Percentiles rank a stretch among this genome's conserved stretches.
Evolutionary conservation across 208 protist genomes (phyloP).

Genomic region (Wallacemonas sp.): DNA sequence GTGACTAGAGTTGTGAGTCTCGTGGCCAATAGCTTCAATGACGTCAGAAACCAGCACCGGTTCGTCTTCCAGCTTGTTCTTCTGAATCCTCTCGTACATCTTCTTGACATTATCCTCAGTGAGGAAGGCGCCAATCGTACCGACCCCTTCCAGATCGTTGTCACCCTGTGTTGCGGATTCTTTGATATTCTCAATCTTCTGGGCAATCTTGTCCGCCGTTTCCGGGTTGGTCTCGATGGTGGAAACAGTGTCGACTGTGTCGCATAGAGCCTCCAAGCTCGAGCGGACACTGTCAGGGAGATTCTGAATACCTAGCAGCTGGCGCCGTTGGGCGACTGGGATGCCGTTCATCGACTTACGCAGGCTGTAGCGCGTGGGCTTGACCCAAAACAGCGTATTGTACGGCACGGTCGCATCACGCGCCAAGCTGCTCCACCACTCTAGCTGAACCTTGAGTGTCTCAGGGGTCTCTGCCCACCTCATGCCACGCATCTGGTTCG

Average conservation of each 20-base stretch:
- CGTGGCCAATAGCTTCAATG: conserved; percentile 79
- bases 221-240: conserved; percentile 53
- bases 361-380: conserved; percentile 83
- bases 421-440: conserved; percentile 83
- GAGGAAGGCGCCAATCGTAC: conserved; percentile 70
- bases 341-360: conserved; percentile 82
- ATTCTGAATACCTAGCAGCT: conserved; percentile 88
- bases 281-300: conserved; percentile 75
- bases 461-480: conserved; percentile 83
- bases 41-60: conserved; percentile 77
- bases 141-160: conserved; percentile 64
- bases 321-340: conserved; percentile 75
- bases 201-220: conserved; percentile 66
- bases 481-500: conserved; percentile 85
- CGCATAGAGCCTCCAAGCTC: conserved; percentile 83
- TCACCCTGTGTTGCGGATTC: conserved; percentile 79
- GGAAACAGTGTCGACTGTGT: conserved; percentile 69
- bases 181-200: conserved; percentile 77
- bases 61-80: conserved; percentile 77
- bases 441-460: conserved; percentile 81
- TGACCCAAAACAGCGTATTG: conserved; percentile 90
- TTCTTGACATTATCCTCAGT: conserved; percentile 77
- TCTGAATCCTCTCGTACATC: conserved; percentile 77
- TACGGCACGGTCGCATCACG: conserved; percentile 81
- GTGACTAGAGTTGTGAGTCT: conserved; percentile 87